Evolutionary conservation across 1,284 basidiomycete genomes (phyloP), one percentile per base, ranked within the genome.

Genomic region (Serendipita sp.): DNA sequence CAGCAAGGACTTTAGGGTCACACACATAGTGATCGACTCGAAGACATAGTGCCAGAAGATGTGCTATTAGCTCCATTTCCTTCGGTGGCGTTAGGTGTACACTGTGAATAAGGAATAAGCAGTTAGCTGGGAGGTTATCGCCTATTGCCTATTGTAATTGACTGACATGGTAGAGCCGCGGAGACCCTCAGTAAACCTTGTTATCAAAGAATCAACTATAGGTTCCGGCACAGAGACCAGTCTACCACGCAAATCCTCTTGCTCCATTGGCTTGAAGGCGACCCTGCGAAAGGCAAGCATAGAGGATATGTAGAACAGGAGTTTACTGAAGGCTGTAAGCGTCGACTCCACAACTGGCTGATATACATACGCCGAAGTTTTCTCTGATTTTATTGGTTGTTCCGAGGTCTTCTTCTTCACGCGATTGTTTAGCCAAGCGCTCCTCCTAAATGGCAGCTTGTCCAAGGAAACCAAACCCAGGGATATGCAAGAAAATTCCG

Each of bases 31-130:
- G 80, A 67, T 95, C 91, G 6, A 91, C 71, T 45, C 81, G 82
- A 30, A 95, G 79, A 69, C 86, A 90, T 0, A 93, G 75, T 0
- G 88, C 84, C 67, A 93, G 86, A 70, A 92, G 80, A 69, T 91
- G 82, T 1, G 87, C 82, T 55, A 92, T 73, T 1, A 95, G 76
- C 68, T 81, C 82, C 3, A 84, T 84, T 70, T 87, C 80, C 42
- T 79, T 85, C 63, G 82, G 78, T 2, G 84, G 78, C 1, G 93
- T 95, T 63, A n/a, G 64, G 44, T 38, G n/a, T 47, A 41, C 13
- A n/a, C 22, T 43, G 32, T 22, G 41, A 26, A 35, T 42, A 15
- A 49, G 13, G 30, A 34, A 2, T 13, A 41, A 63, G 12, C 4
- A 62, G 43, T 34, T n/a, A 61, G 55, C n/a, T 42, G 12, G 60